Conservation (phyloP, 2,329 filamentous ascomycete genomes). For the Pseudogymnoascus sp. region DNA sequence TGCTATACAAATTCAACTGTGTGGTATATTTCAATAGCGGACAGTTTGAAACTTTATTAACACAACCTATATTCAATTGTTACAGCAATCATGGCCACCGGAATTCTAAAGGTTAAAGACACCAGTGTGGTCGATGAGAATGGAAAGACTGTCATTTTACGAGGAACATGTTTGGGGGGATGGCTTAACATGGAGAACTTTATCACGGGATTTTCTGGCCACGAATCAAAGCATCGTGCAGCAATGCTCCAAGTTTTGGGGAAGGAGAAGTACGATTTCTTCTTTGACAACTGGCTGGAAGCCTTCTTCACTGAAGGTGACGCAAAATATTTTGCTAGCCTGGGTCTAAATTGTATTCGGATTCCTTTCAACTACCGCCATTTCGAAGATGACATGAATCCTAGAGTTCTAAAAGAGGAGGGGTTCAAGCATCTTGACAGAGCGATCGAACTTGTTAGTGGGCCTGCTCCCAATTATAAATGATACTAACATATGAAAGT, state of each 20-base stretch:
- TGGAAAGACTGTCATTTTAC: constrained; percentile 30
- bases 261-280: constrained; percentile 45
- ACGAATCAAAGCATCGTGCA: constrained; percentile 45
- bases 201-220: constrained; percentile 51
- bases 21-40: not conserved
- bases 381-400: constrained; percentile 41
- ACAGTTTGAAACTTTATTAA: not conserved
- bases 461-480: not conserved
- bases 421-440: constrained; percentile 41
- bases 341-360: constrained; percentile 47
- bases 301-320: constrained; percentile 50
- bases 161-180: constrained; percentile 34
- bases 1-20: not conserved
- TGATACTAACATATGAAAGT: constrained; percentile 9
- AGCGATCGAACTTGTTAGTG: constrained; percentile 34
- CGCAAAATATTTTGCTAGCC: constrained; percentile 44
- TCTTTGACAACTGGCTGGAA: constrained; percentile 47
- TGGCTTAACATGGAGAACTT: constrained; percentile 50
- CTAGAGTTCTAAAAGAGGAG: constrained; percentile 34
- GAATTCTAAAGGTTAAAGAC: constrained; percentile 29
- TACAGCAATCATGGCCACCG: constrained; percentile 19
- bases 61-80: not conserved
- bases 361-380: constrained; percentile 51
- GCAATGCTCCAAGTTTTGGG: constrained; percentile 44
- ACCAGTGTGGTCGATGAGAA: constrained; percentile 30